Percentiles rank a stretch among this genome's conserved stretches.
Evolutionary conservation across 129 eudicot species (phyloP).

Genomic region (Artemisia argyi): DNA sequence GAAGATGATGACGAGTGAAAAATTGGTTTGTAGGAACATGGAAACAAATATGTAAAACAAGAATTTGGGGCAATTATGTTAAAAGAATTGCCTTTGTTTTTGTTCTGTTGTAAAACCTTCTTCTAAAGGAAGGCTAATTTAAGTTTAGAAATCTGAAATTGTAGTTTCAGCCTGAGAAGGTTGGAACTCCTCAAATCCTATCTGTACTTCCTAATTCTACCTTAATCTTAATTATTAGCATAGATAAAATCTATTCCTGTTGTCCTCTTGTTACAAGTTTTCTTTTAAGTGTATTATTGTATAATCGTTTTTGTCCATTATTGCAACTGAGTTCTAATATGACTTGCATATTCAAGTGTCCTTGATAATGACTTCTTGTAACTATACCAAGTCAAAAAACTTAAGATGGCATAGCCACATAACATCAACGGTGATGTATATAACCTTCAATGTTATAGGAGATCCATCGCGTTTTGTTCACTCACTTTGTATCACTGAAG

Average conservation of each 20-base stretch:
- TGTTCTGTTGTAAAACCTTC: constrained; percentile 6
- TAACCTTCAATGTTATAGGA: no score
- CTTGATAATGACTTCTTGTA: no score
- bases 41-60: constrained; percentile 23
- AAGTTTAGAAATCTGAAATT: constrained; percentile 1
- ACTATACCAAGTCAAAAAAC: no score
- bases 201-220: constrained; percentile 30
- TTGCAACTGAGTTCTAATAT: no score
- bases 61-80: constrained; percentile 20
- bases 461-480: no score
- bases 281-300: no score
- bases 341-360: no score
- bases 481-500: no score
- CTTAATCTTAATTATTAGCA: constrained; percentile 15
- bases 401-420: no score
- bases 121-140: constrained; percentile 11
- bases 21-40: constrained; percentile 6
- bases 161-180: constrained; percentile 14
- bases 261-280: neutral
- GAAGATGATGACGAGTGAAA: constrained; percentile 56
- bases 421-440: no score
- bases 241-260: neutral
- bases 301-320: no score
- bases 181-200: constrained; percentile 27
- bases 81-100: constrained; percentile 6